phyloP scores from a whole-genome alignment of 2,329 filamentous ascomycete genomes.

The Fusarium sp. region DNA sequence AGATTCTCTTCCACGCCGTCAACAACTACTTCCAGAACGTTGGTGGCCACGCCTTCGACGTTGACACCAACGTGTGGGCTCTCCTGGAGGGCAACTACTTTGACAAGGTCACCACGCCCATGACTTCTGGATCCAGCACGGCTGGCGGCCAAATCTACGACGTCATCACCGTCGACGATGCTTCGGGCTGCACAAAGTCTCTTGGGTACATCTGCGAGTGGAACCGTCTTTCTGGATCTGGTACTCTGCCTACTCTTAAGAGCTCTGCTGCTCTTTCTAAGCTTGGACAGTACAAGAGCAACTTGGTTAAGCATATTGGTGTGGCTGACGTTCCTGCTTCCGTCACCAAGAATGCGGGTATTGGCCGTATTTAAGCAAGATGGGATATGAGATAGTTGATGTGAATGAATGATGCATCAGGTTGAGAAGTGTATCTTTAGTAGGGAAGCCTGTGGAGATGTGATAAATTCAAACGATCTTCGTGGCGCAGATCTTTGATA shows the following conservation, averaged over 20 bases:
- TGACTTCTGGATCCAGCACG: constrained; percentile 21
- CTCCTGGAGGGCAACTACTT: constrained; percentile 68
- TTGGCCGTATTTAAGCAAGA: constrained; percentile 3
- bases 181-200: constrained; percentile 17
- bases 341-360: constrained; percentile 14
- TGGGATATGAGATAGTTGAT: not conserved
- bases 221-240: constrained; percentile 31
- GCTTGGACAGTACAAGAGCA: constrained; percentile 13
- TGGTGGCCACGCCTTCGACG: constrained; percentile 65
- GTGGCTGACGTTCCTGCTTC: constrained; percentile 17
- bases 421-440: not conserved
- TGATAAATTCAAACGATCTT: not conserved
- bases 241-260: constrained; percentile 7
- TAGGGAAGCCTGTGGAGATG: not conserved
- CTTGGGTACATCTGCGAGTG: constrained; percentile 40
- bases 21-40: constrained; percentile 69
- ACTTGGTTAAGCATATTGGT: constrained; percentile 12
- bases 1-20: constrained; percentile 66
- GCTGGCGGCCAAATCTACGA: constrained; percentile 38
- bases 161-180: constrained; percentile 41
- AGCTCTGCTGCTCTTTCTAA: constrained; percentile 8
- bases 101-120: constrained; percentile 58
- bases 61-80: constrained; percentile 53
- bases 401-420: too few relatives aligned
- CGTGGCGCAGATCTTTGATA: not conserved